These are phyloP conservation scores for Scheffersomyces amazonensis DNA, from an alignment of 805 yeast genomes.

Conservation along the genomic window DNA sequence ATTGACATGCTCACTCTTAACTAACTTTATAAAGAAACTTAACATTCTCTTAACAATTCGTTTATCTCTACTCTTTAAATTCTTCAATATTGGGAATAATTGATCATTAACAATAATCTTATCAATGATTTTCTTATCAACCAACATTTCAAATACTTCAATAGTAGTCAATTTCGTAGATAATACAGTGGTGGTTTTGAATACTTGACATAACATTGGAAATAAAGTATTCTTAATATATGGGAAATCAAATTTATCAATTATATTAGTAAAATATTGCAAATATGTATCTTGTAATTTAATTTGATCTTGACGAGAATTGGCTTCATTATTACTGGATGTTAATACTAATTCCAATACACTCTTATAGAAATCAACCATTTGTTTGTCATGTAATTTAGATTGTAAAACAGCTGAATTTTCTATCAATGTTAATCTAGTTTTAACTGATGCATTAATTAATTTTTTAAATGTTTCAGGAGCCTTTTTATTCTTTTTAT, in stretches of 20 bases:
- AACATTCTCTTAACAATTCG: slow-evolving; percentile 49
- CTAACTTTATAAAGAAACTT: slow-evolving; percentile 50
- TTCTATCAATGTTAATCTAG: slow-evolving; percentile 34
- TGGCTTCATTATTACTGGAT: slow-evolving; percentile 21
- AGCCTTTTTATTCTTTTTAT: slow-evolving; percentile 18
- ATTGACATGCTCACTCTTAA: slow-evolving; percentile 34
- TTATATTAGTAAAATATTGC: slow-evolving; percentile 35
- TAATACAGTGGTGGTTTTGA: slow-evolving; percentile 80
- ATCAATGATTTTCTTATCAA: slow-evolving; percentile 63
- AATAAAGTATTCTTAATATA: slow-evolving; percentile 72
- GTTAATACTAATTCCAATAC: slow-evolving; percentile 35
- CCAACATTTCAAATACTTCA: slow-evolving; percentile 54
- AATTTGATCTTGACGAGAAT: slow-evolving; percentile 27
- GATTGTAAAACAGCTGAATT: slow-evolving; percentile 46
- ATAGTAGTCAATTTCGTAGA: slow-evolving; percentile 73
- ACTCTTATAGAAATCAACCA: slow-evolving; percentile 46
- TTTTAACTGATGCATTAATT: slow-evolving; percentile 28
- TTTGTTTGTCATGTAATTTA: slow-evolving; percentile 52
- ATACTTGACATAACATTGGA: slow-evolving; percentile 68
- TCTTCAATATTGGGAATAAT: slow-evolving; percentile 72
- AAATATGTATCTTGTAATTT: slow-evolving; percentile 54
- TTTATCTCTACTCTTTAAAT: slow-evolving; percentile 75
- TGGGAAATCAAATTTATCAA: slow-evolving; percentile 58
- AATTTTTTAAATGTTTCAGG: slow-evolving; percentile 21
- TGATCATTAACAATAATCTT: slow-evolving; percentile 71